phyloP scores from a whole-genome alignment of 140 eudicot genomes.

The Flaveria floridana region DNA sequence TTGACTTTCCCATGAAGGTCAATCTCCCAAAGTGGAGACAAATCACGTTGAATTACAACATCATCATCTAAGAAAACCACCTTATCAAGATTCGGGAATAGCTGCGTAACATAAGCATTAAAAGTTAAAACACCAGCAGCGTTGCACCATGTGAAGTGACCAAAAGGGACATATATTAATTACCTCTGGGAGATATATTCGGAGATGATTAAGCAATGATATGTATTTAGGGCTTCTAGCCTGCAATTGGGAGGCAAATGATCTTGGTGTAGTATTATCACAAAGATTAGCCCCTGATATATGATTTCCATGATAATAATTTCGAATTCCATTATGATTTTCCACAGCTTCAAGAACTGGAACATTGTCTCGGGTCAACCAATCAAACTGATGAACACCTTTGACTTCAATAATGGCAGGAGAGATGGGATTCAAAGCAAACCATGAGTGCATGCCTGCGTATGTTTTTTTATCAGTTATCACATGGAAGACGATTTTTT shows the following conservation, averaged over 20 bases:
- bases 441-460: slow-evolving; percentile 99
- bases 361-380: slow-evolving; percentile 96
- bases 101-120: slow-evolving; percentile 50
- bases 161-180: slow-evolving; percentile 27
- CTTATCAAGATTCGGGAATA: slow-evolving; percentile 92
- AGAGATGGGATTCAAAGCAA: slow-evolving; percentile 82
- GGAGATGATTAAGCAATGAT: slow-evolving; percentile 92
- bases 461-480: slow-evolving; percentile 97
- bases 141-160: slow-evolving; percentile 17
- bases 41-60: slow-evolving; percentile 86
- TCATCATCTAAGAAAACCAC: slow-evolving; percentile 97
- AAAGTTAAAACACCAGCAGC: slow-evolving; percentile 17
- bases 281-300: slow-evolving; percentile 74
- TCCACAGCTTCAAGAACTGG: slow-evolving; percentile 99
- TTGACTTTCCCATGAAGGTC: slow-evolving; percentile 91
- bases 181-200: slow-evolving; percentile 99
- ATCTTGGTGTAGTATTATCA: slow-evolving; percentile 64
- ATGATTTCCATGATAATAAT: slow-evolving; percentile 91
- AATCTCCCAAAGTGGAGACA: slow-evolving; percentile 89
- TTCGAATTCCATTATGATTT: slow-evolving; percentile 71
- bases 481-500: slow-evolving; percentile 86
- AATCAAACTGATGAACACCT: slow-evolving; percentile 99
- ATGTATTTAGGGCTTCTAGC: slow-evolving; percentile 98
- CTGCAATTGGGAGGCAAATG: slow-evolving; percentile 88
- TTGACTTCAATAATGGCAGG: slow-evolving; percentile 96